Conservation (phyloP, 306 rosid genomes). For the Casuarina equisetifolia region DNA sequence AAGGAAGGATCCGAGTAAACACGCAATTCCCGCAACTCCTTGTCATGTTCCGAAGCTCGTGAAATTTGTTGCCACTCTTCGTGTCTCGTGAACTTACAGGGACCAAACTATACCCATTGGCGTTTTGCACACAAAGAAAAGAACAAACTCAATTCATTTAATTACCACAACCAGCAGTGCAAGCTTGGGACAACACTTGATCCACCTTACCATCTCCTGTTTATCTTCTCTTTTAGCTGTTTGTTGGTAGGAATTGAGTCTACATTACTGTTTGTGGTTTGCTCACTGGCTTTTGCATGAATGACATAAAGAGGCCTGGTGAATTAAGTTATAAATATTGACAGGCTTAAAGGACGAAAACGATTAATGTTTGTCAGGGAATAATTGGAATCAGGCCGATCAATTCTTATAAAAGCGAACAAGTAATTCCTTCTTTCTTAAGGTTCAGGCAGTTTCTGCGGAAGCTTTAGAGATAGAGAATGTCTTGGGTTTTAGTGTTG, state of each 20-base stretch:
- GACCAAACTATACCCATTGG: conserved; percentile 34
- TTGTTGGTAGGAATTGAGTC: conserved; percentile 44
- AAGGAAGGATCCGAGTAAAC: not conserved
- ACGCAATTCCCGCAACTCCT: not conserved
- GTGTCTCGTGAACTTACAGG: conserved; percentile 68
- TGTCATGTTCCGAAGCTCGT: conserved; percentile 20
- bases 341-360: conserved; percentile 16
- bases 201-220: conserved; percentile 14
- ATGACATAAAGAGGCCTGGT: conserved; percentile 38
- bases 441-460: no score
- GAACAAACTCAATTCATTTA: conserved; percentile 40
- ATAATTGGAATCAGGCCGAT: conserved; percentile 10
- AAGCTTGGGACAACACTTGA: conserved; percentile 16
- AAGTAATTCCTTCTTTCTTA: not conserved
- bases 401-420: conserved; percentile 35
- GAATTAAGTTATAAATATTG: conserved; percentile 19
- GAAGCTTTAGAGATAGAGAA: conserved; percentile 15
- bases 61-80: conserved; percentile 35
- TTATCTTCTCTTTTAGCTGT: conserved; percentile 31
- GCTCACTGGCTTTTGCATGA: conserved; percentile 64
- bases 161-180: conserved; percentile 10
- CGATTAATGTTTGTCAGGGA: not conserved
- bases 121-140: conserved; percentile 36
- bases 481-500: conserved; percentile 48
- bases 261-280: conserved; percentile 64